These are phyloP conservation scores for Boeremia exigua DNA, from an alignment of 2,329 filamentous ascomycete species.

Conservation along the genomic window DNA sequence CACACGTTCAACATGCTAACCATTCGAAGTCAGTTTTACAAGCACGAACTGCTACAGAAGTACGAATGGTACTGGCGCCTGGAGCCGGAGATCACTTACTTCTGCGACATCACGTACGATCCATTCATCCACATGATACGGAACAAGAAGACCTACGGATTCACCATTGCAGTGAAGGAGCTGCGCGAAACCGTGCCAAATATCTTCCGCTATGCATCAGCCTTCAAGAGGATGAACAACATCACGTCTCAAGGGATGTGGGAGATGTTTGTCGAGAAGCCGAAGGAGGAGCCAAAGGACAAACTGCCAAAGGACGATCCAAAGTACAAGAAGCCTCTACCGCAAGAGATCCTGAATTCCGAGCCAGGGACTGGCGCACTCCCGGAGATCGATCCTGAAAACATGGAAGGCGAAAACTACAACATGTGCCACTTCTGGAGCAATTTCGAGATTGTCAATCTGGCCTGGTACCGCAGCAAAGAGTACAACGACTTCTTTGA, in stretches of 20 bases:
- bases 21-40: slow-evolving; percentile 82
- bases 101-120: slow-evolving; percentile 99
- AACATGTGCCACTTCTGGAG: slow-evolving; percentile 99
- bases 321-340: slow-evolving; percentile 70
- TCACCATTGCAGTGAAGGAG: slow-evolving; percentile 98
- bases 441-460: slow-evolving; percentile 95
- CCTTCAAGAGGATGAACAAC: slow-evolving; percentile 93
- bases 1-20: slow-evolving; percentile 18
- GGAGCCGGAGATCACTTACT: slow-evolving; percentile 99
- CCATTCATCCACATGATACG: slow-evolving; percentile 96
- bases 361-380: slow-evolving; percentile 74
- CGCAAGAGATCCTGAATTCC: slow-evolving; percentile 80
- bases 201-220: slow-evolving; percentile 98
- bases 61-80: slow-evolving; percentile 99
- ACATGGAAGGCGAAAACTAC: slow-evolving; percentile 97
- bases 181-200: slow-evolving; percentile 97
- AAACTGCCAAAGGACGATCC: slow-evolving; percentile 66
- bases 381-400: slow-evolving; percentile 85
- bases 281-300: slow-evolving; percentile 63
- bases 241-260: slow-evolving; percentile 89
- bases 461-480: slow-evolving; percentile 96
- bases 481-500: slow-evolving; percentile 98
- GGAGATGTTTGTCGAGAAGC: slow-evolving; percentile 96
- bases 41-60: slow-evolving; percentile 90
- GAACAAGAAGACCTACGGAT: slow-evolving; percentile 96